phyloP scores from a whole-genome alignment of 2,329 filamentous ascomycete genomes.

The Lomentospora prolificans region DNA sequence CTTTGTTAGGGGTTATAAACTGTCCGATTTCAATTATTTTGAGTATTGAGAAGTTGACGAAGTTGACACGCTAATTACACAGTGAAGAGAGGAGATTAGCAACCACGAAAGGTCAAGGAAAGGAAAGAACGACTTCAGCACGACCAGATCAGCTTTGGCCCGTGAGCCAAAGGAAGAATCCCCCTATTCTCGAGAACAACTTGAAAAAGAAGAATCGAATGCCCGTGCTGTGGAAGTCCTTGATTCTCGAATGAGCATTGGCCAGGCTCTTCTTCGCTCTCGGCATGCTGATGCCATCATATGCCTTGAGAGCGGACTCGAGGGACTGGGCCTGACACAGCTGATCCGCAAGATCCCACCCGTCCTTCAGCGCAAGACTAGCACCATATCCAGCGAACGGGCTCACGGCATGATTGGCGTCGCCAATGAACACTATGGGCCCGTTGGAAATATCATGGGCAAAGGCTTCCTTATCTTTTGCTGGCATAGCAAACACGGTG shows the following conservation, averaged over 20 bases:
- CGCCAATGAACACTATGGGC: conserved; percentile 34
- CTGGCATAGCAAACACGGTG: conserved; percentile 28
- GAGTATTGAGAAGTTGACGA: too few species aligned
- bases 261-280: conserved; percentile 19
- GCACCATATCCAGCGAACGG: conserved; percentile 39
- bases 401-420: conserved; percentile 39
- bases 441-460: conserved; percentile 19
- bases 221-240: conserved; percentile 17
- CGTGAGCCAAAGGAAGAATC: not conserved
- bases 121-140: too few species aligned
- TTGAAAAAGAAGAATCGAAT: conserved; percentile 14
- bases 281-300: conserved; percentile 26
- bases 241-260: conserved; percentile 16
- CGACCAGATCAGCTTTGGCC: not conserved
- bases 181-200: not conserved
- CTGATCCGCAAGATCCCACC: conserved; percentile 33
- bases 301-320: conserved; percentile 18
- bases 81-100: too few species aligned
- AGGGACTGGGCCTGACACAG: conserved; percentile 21
- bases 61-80: too few species aligned
- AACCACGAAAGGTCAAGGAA: too few species aligned
- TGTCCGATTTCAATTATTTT: too few species aligned
- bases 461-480: conserved; percentile 34
- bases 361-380: conserved; percentile 36
- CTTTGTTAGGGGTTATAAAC: too few species aligned